phyloP scores from a whole-genome alignment of 1,284 basidiomycete genomes.

The Leccinum subspadiceum region DNA sequence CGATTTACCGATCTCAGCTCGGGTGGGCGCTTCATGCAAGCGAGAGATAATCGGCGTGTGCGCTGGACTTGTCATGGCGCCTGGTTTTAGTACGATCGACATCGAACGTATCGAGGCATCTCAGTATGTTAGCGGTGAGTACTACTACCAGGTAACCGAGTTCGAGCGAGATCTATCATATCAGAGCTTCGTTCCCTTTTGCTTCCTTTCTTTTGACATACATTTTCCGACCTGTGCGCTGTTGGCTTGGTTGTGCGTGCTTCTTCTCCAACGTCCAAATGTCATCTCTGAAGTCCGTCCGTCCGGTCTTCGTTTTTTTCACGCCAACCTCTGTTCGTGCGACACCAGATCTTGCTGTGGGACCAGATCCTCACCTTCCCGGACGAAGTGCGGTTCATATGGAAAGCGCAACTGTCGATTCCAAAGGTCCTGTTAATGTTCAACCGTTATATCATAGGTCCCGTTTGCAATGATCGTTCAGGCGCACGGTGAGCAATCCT shows the following conservation, averaged over 20 bases:
- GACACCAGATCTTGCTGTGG: conserved; percentile 27
- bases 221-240: conserved; percentile 3
- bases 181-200: neutral
- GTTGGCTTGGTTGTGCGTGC: conserved; percentile 26
- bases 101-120: conserved; percentile 16
- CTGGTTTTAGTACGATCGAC: neutral
- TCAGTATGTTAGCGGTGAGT: conserved; percentile 29
- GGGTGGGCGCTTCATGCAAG: too few relatives aligned
- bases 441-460: conserved; percentile 48
- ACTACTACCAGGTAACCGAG: neutral
- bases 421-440: conserved; percentile 47
- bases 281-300: neutral
- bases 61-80: conserved; percentile 14
- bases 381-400: too few relatives aligned
- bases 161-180: too few relatives aligned
- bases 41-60: neutral
- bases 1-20: too few relatives aligned
- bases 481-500: conserved; percentile 35
- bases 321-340: neutral
- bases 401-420: conserved; percentile 39
- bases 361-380: too few relatives aligned
- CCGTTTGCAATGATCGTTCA: conserved; percentile 38
- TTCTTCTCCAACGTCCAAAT: neutral
- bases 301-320: neutral
- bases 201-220: neutral